Evolutionary conservation across 148 eudicot genomes (phyloP).

Genomic region (Rhododendron ovatum): DNA sequence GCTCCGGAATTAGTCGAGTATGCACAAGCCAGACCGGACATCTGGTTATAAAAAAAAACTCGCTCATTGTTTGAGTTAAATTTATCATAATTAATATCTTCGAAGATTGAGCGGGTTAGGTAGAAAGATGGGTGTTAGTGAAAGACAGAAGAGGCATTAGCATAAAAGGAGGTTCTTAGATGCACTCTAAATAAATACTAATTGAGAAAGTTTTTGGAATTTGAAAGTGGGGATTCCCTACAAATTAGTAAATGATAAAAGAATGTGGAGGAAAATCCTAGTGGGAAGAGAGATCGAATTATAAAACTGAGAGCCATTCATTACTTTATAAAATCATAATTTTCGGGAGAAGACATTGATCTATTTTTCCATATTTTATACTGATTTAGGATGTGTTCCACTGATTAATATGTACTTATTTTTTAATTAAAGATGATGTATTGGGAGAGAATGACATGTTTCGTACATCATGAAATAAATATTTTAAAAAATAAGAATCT

Average conservation of each 20-base stretch:
- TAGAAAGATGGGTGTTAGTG: neutral
- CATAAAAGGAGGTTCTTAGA: neutral
- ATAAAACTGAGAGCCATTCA: neutral
- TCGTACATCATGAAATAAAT: too few relatives aligned
- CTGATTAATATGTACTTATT: too few relatives aligned
- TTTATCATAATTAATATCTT: neutral
- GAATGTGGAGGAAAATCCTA: conserved; percentile 3
- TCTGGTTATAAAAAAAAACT: neutral
- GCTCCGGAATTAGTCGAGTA: too few relatives aligned
- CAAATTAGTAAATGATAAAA: neutral
- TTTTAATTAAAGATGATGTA: too few relatives aligned
- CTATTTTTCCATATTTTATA: neutral
- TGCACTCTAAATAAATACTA: neutral
- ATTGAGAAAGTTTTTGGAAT: neutral
- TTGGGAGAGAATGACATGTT: too few relatives aligned
- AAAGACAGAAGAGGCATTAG: neutral
- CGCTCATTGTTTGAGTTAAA: neutral
- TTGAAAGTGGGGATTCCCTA: neutral
- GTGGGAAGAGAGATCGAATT: neutral
- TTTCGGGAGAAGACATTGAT: neutral
- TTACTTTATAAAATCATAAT: neutral
- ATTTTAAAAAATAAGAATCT: too few relatives aligned
- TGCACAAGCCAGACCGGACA: neutral
- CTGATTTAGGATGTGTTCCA: neutral
- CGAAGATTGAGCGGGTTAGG: neutral